Conservation (phyloP, 2,329 filamentous ascomycete species). For the Diplodia scrobiculata region DNA sequence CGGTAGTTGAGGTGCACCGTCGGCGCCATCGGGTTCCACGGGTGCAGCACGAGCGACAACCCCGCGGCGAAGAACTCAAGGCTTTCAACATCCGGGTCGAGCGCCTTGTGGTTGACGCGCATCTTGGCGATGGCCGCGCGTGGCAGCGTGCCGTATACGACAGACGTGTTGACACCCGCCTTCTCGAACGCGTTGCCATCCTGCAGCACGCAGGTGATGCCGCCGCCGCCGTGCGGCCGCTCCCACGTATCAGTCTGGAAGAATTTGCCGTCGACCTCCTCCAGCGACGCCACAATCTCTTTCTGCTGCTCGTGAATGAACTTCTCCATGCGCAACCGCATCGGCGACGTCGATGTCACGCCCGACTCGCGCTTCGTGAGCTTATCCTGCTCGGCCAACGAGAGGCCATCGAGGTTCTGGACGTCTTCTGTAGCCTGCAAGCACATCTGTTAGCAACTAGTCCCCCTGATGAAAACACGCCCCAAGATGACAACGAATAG, state of each 20-base stretch:
- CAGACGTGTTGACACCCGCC: slow-evolving; percentile 89
- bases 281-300: slow-evolving; percentile 79
- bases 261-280: slow-evolving; percentile 77
- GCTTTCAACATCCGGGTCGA: slow-evolving; percentile 75
- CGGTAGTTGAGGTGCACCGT: slow-evolving; percentile 98
- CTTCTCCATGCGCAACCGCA: slow-evolving; percentile 96
- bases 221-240: slow-evolving; percentile 84
- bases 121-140: slow-evolving; percentile 87
- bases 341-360: slow-evolving; percentile 77
- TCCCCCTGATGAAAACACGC: not conserved
- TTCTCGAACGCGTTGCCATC: slow-evolving; percentile 98
- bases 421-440: slow-evolving; percentile 40
- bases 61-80: slow-evolving; percentile 95
- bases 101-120: slow-evolving; percentile 86
- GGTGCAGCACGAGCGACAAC: slow-evolving; percentile 89
- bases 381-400: slow-evolving; percentile 82
- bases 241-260: slow-evolving; percentile 88
- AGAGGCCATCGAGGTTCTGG: slow-evolving; percentile 59
- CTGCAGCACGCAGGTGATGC: slow-evolving; percentile 91
- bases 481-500: not conserved
- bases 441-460: not conserved
- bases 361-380: slow-evolving; percentile 76
- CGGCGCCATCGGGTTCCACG: slow-evolving; percentile 92
- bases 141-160: slow-evolving; percentile 90
- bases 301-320: slow-evolving; percentile 93